Conservation (phyloP, 805 yeast genomes). For the Yarrowia bubula region DNA sequence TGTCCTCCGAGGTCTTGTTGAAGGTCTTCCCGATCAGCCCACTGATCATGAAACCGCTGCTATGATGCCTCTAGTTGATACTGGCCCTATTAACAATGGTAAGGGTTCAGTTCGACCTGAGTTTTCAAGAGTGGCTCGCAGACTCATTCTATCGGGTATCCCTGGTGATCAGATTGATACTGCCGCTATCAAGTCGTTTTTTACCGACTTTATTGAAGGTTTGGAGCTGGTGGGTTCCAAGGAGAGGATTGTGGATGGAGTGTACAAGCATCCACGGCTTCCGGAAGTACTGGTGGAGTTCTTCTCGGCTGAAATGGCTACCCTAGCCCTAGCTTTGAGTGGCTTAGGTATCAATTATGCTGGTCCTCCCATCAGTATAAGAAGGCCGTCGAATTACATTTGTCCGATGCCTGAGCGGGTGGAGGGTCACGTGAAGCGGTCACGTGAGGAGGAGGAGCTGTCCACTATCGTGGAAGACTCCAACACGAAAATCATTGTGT, state of each 20-base stretch:
- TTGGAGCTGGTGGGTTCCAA: constrained; percentile 21
- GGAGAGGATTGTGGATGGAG: constrained; percentile 25
- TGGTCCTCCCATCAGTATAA: constrained; percentile 37
- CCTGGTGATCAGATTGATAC: constrained; percentile 21
- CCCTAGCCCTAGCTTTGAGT: constrained; percentile 49
- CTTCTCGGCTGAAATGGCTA: constrained; percentile 52
- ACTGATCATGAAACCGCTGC: constrained; percentile 12
- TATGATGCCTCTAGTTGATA: constrained; percentile 15
- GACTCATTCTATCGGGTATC: constrained; percentile 23
- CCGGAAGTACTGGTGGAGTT: constrained; percentile 46
- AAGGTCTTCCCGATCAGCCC: constrained; percentile 28
- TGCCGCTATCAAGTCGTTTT: constrained; percentile 16
- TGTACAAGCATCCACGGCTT: constrained; percentile 9
- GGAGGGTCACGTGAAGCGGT: neutral
- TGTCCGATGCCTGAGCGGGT: constrained; percentile 35
- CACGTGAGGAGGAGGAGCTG: constrained; percentile 10
- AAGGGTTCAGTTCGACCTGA: constrained; percentile 24
- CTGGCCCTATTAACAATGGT: constrained; percentile 17
- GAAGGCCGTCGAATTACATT: constrained; percentile 50
- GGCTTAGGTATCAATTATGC: constrained; percentile 34
- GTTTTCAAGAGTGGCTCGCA: constrained; percentile 22
- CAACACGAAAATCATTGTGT: constrained; percentile 13
- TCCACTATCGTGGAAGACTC: constrained; percentile 29
- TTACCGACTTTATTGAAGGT: constrained; percentile 18
- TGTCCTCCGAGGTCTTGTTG: constrained; percentile 23